Conservation (phyloP, 2,329 filamentous ascomycete species). For the Zymoseptoria passerinii region DNA sequence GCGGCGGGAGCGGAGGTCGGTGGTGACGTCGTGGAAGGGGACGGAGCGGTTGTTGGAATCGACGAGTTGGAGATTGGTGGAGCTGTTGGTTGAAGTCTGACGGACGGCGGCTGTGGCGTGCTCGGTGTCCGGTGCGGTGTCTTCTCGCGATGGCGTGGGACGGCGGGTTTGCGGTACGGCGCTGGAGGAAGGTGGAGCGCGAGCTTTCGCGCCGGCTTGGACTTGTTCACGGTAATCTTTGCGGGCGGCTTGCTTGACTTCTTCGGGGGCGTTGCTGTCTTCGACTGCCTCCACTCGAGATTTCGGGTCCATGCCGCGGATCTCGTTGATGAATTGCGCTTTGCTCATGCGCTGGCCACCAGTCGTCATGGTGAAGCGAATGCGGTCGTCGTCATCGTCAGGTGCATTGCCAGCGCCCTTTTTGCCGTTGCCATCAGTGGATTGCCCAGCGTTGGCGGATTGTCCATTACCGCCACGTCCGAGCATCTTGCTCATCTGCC, state of each 20-base stretch:
- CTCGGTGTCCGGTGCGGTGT: background rate
- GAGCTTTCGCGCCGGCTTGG: conserved; percentile 5
- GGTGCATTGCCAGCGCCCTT: conserved; percentile 19
- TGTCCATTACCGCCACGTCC: conserved; percentile 29
- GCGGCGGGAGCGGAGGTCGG: conserved; percentile 19
- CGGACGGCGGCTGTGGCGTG: conserved; percentile 18
- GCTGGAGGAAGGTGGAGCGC: conserved; percentile 17
- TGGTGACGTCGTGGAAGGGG: conserved; percentile 40
- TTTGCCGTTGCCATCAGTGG: conserved; percentile 11
- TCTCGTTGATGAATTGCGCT: conserved; percentile 67
- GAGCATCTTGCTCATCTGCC: conserved; percentile 49
- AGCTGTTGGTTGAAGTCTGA: conserved; percentile 34
- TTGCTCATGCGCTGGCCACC: conserved; percentile 71
- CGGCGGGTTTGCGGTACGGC: conserved; percentile 10
- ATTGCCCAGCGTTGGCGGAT: conserved; percentile 18
- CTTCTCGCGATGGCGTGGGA: background rate
- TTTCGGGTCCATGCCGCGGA: conserved; percentile 62
- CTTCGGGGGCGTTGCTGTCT: conserved; percentile 39
- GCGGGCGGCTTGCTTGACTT: conserved; percentile 40
- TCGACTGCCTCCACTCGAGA: conserved; percentile 47
- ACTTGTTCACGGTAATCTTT: conserved; percentile 33
- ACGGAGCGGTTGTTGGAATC: conserved; percentile 40
- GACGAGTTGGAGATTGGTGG: conserved; percentile 36
- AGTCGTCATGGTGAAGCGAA: conserved; percentile 68
- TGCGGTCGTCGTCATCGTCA: conserved; percentile 55